phyloP scores from a whole-genome alignment of 2,329 filamentous ascomycete genomes.

The Trichoderma harzianum region DNA sequence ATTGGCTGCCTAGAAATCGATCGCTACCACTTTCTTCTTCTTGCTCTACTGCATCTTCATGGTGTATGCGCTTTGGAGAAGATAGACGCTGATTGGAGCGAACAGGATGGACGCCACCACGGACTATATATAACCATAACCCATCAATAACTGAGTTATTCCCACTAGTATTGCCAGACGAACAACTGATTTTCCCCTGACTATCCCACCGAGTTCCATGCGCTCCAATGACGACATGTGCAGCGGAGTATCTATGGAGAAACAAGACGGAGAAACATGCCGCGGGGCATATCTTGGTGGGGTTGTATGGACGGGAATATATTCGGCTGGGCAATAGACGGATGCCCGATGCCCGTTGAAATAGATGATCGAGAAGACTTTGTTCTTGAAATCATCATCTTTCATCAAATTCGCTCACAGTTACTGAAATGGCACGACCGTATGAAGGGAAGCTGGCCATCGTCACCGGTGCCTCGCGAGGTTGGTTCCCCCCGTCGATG shows the following conservation, averaged over 20 bases:
- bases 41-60: not conserved
- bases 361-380: not conserved
- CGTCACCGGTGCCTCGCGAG: conserved; percentile 35
- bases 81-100: not conserved
- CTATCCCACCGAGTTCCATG: not conserved
- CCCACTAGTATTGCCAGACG: not conserved
- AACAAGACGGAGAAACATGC: not conserved
- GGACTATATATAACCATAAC: not conserved
- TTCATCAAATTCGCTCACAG: not conserved
- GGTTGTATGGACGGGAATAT: not conserved
- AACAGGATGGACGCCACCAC: not conserved
- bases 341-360: not conserved
- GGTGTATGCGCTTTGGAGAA: not conserved
- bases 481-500: conserved; percentile 20
- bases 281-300: conserved; percentile 3
- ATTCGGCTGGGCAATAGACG: not conserved
- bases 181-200: not conserved
- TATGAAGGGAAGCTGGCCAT: conserved; percentile 34
- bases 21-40: too few species aligned
- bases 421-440: conserved; percentile 22
- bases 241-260: conserved; percentile 12
- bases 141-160: not conserved
- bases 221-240: conserved; percentile 12
- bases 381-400: not conserved
- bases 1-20: too few species aligned